Base-by-base conservation (phyloP, 2,329 filamentous ascomycete genomes). In the Ophidiomyces ophidiicola region DNA sequence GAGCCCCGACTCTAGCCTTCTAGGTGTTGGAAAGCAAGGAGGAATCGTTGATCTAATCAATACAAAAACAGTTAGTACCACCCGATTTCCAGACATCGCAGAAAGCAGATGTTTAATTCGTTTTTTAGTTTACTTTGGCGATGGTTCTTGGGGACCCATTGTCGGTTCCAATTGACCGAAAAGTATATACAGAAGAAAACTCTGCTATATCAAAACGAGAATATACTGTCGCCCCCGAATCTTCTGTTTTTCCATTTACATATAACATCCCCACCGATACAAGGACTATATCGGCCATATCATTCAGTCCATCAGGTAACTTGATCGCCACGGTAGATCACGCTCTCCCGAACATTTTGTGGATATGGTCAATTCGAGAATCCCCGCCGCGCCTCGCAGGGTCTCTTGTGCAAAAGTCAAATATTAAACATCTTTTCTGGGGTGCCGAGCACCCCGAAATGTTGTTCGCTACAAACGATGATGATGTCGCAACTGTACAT, bases 21-120 rank as follows among this genome's bases (percentile, higher is more conserved):
- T 74, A 14, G 66, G 66, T 1, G 54, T 74, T 25, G 68, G 68
- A 2, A 70, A 69, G 28, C 64, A 66, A 46, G 68, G 72, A 49
- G 60, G 64, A 1, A 61, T 63, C 26, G 61, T 73, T 14, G 64
- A 69, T 23, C 53, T 74, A 12, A 53, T 69, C 5, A 58, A 54
- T 34, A 62, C 55, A 29, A 60, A 55, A 25, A 69, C 64, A 14
- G 63, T 65, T 49, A 39, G 56, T 40, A 31, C 4, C 14, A n/a
- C 7, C 5, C 25, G 17, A 17, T 11, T 10, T 25, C 26, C 15
- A 1, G 5, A 10, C 5, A 3, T 19, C 12, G 15, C 6, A 11
- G 5, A 8, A 5, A 3, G 5, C 18, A 10, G 26, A 42, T 26
- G 12, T n/a, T 37, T 11, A 36, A 30, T 7, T 11, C n/a, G n/a